phyloP scores from a whole-genome alignment of 2,329 filamentous ascomycete genomes.

The Nakataea oryzae region DNA sequence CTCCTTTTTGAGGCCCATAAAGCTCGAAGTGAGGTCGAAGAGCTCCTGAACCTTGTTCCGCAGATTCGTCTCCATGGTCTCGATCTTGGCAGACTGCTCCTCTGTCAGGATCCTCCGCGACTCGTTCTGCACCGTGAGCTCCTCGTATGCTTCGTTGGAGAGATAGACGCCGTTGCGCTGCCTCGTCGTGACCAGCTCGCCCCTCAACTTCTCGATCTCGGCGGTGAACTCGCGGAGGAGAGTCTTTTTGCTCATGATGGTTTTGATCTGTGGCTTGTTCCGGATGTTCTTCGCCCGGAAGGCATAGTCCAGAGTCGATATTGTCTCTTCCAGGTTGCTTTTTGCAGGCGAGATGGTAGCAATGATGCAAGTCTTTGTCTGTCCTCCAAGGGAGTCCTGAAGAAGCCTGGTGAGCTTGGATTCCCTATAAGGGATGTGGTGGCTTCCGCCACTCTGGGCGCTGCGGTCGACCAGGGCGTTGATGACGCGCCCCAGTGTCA shows the following conservation, averaged over 20 bases:
- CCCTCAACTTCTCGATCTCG: conserved; percentile 92
- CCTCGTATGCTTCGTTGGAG: conserved; percentile 78
- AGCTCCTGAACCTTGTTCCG: conserved; percentile 92
- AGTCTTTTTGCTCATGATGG: conserved; percentile 85
- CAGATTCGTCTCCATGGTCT: conserved; percentile 82
- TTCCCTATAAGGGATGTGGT: conserved; percentile 82
- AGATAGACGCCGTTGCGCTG: conserved; percentile 94
- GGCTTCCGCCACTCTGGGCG: conserved; percentile 23
- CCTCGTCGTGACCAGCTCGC: conserved; percentile 82
- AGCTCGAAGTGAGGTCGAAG: conserved; percentile 74
- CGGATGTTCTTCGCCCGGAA: conserved; percentile 97
- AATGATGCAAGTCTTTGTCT: conserved; percentile 97
- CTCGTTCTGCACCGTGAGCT: conserved; percentile 85
- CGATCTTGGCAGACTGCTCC: conserved; percentile 85
- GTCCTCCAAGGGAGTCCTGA: conserved; percentile 91
- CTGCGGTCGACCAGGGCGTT: conserved; percentile 89
- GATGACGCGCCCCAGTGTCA: conserved; percentile 92
- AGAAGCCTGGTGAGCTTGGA: conserved; percentile 91
- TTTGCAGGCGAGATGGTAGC: conserved; percentile 91
- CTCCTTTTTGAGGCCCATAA: conserved; percentile 82
- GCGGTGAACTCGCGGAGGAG: conserved; percentile 79
- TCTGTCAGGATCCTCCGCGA: conserved; percentile 84
- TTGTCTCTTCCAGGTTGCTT: conserved; percentile 93
- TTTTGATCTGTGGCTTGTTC: conserved; percentile 94
- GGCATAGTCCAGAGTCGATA: conserved; percentile 94